Conservation (phyloP, 192 early-diverging fungal genomes). For the Coemansia sp. region DNA sequence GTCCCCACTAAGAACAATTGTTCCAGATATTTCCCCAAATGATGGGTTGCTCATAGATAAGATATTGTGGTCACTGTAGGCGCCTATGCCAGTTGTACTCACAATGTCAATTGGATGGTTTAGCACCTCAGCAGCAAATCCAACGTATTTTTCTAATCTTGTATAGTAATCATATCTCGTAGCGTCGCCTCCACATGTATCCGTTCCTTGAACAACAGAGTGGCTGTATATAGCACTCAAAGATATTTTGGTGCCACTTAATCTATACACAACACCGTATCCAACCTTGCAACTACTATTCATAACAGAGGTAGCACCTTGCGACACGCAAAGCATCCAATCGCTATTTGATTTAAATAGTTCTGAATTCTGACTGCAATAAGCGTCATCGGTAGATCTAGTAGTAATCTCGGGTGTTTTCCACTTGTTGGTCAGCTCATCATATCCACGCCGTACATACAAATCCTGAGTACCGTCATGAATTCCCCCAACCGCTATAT, state of each 20-base stretch:
- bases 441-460: not conserved
- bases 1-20: not conserved
- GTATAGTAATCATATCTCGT: conserved; percentile 5
- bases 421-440: not conserved
- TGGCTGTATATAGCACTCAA: conserved; percentile 6
- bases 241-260: not conserved
- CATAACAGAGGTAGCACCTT: not conserved
- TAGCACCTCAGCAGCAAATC: not conserved
- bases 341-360: not conserved
- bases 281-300: not conserved
- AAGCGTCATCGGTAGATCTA: not conserved
- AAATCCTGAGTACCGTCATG: not conserved
- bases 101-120: not conserved
- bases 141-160: not conserved
- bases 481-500: not conserved
- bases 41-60: not conserved
- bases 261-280: not conserved
- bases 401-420: not conserved
- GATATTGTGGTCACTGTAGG: not conserved
- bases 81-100: not conserved
- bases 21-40: not conserved
- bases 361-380: not conserved
- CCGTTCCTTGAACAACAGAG: not conserved
- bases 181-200: not conserved
- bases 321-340: not conserved